These are phyloP conservation scores for Fusarium keratoplasticum DNA, from an alignment of 2,329 filamentous ascomycete species.

Conservation along the genomic window DNA sequence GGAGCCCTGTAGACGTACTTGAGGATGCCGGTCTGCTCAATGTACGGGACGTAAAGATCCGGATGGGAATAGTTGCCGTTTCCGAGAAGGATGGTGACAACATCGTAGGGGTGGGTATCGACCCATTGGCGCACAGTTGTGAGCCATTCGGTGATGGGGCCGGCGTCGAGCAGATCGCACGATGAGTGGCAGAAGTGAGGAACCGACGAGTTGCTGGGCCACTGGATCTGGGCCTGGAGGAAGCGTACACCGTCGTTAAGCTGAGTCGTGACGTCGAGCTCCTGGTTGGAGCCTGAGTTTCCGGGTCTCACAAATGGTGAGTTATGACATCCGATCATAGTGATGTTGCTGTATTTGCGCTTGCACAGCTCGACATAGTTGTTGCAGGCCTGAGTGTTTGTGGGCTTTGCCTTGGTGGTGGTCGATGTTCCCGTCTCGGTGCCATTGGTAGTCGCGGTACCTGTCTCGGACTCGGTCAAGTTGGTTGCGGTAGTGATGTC, in stretches of 20 bases:
- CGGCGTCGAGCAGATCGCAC: constrained; percentile 84
- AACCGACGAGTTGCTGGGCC: constrained; percentile 59
- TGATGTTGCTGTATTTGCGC: constrained; percentile 84
- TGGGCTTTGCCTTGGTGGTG: constrained; percentile 53
- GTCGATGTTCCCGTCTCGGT: constrained; percentile 51
- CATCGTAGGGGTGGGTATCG: constrained; percentile 81
- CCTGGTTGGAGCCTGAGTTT: constrained; percentile 82
- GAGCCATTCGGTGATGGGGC: constrained; percentile 81
- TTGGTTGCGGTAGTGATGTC: constrained; percentile 8
- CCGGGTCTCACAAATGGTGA: constrained; percentile 78
- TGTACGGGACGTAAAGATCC: constrained; percentile 73
- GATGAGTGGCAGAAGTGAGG: constrained; percentile 87
- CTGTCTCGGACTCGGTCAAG: constrained; percentile 17
- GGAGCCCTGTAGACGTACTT: constrained; percentile 80
- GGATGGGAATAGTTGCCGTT: constrained; percentile 81
- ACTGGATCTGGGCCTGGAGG: constrained; percentile 73
- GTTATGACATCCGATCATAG: constrained; percentile 82
- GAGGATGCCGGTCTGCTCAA: constrained; percentile 77
- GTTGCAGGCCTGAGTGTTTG: constrained; percentile 85
- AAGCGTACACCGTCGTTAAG: constrained; percentile 81
- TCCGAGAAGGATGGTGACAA: constrained; percentile 86
- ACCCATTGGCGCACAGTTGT: constrained; percentile 79
- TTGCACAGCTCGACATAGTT: constrained; percentile 80
- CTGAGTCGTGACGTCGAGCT: constrained; percentile 74
- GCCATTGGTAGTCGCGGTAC: constrained; percentile 51